Conservation (phyloP, 148 eudicot species). For the Diospyros lotus region DNA sequence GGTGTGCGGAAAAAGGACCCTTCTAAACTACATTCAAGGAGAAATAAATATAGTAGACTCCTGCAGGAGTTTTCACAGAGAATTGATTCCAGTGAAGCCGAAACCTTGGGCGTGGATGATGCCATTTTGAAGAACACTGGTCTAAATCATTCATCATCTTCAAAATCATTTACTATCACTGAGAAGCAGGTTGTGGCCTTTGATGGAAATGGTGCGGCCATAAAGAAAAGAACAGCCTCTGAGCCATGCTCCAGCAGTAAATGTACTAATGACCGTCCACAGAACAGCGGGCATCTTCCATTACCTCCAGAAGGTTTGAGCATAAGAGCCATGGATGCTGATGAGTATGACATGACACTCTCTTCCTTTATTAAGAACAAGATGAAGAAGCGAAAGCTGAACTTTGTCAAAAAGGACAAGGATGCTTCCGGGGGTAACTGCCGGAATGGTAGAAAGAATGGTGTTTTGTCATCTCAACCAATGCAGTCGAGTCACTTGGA, state of each 20-base stretch:
- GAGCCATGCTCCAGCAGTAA: not conserved
- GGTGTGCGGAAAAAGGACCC: conserved; percentile 8
- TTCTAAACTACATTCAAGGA: not conserved
- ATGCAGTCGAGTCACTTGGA: not conserved
- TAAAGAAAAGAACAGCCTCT: not conserved
- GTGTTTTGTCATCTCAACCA: not conserved
- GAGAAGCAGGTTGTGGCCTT: conserved; percentile 1
- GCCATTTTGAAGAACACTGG: conserved; percentile 8
- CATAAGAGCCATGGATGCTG: not conserved
- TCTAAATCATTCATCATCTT: conserved; percentile 3
- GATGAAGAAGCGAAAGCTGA: conserved; percentile 13
- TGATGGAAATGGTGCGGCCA: not conserved
- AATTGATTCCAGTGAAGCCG: conserved; percentile 3
- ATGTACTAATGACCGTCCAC: not conserved
- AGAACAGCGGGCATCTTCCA: not conserved
- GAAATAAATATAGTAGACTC: conserved; percentile 8
- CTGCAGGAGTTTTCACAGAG: conserved; percentile 9
- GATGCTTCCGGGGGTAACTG: not conserved
- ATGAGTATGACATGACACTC: conserved; percentile 20
- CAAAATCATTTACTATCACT: not conserved
- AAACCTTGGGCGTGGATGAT: conserved; percentile 11
- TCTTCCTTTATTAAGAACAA: conserved; percentile 17
- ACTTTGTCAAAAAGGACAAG: conserved; percentile 5
- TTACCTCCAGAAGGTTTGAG: not conserved
- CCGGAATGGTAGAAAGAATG: not conserved